Evolutionary conservation across 179 eudicot species (phyloP).

Genomic region (Drosera spatulata): DNA sequence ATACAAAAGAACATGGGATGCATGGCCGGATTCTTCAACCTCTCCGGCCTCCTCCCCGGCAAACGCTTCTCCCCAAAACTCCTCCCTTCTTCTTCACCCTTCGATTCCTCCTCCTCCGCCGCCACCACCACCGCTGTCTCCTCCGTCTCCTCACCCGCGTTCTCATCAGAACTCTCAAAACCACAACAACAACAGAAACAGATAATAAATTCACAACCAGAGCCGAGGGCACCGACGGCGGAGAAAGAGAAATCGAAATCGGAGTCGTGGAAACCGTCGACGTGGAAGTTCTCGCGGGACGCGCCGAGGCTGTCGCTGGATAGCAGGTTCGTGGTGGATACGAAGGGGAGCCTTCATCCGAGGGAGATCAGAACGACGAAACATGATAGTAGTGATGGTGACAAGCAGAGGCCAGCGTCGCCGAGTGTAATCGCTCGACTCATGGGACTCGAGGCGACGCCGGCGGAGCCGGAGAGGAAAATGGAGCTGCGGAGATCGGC

Average conservation of each 20-base stretch:
- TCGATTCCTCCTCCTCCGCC: background rate
- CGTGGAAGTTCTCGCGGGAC: conserved; percentile 62
- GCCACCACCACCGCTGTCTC: background rate
- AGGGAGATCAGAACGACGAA: conserved; percentile 36
- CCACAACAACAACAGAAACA: background rate
- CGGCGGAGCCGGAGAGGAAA: conserved; percentile 16
- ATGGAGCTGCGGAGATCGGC: conserved; percentile 76
- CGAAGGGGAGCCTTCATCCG: conserved; percentile 58
- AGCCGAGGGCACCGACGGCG: conserved; percentile 13
- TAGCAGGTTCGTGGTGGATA: conserved; percentile 52
- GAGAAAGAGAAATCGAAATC: conserved; percentile 15
- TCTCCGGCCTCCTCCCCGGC: conserved; percentile 62
- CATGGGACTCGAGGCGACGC: conserved; percentile 23
- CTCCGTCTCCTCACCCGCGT: background rate
- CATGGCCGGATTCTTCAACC: conserved; percentile 63
- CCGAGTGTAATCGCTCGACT: conserved; percentile 89
- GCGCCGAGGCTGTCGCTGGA: conserved; percentile 74
- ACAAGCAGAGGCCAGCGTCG: conserved; percentile 31
- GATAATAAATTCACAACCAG: conserved; percentile 2
- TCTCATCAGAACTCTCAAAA: background rate
- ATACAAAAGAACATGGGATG: conserved; percentile 7
- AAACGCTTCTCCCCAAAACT: conserved; percentile 51
- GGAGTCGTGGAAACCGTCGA: conserved; percentile 25
- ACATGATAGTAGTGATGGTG: conserved; percentile 17
- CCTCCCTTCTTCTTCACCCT: conserved; percentile 1